A percentile compares a stretch with the other conserved stretches of the same genome.
phyloP scores from a whole-genome alignment of 768 basidiomycete genomes.

The Pisolithus marmoratus region DNA sequence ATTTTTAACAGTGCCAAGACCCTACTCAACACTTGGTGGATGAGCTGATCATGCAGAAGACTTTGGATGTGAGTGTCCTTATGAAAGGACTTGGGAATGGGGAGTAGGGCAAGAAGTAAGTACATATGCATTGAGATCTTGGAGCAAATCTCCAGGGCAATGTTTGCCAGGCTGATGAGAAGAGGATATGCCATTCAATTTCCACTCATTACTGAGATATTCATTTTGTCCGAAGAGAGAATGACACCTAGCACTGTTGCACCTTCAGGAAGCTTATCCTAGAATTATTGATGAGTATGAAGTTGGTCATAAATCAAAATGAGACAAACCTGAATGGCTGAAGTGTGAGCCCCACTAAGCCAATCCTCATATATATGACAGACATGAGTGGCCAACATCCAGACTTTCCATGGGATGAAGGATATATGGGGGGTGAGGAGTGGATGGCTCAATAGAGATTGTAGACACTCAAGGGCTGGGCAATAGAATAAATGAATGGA shows the following conservation, averaged over 20 bases:
- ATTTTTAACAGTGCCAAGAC: conserved; percentile 11
- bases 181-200: conserved; percentile 18
- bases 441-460: conserved; percentile 21
- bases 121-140: neutral
- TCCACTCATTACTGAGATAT: conserved; percentile 4
- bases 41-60: conserved; percentile 13
- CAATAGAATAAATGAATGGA: conserved; percentile 24
- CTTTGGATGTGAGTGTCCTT: conserved; percentile 5
- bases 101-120: conserved; percentile 2
- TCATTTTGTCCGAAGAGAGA: conserved; percentile 8
- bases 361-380: conserved; percentile 8
- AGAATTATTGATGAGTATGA: conserved; percentile 28
- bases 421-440: conserved; percentile 20
- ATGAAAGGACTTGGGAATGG: conserved; percentile 7
- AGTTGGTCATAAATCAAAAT: conserved; percentile 15
- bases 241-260: conserved; percentile 1
- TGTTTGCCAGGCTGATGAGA: neutral
- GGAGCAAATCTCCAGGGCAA: too few relatives aligned
- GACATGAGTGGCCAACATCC: conserved; percentile 3
- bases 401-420: conserved; percentile 15
- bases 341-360: conserved; percentile 18
- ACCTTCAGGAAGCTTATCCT: conserved; percentile 3
- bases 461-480: conserved; percentile 23
- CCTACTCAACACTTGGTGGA: conserved; percentile 14
- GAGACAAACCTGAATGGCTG: conserved; percentile 20